These are phyloP conservation scores for Geotrichum phurueaensis DNA, from an alignment of 1,139 yeast genomes.

Conservation along the genomic window DNA sequence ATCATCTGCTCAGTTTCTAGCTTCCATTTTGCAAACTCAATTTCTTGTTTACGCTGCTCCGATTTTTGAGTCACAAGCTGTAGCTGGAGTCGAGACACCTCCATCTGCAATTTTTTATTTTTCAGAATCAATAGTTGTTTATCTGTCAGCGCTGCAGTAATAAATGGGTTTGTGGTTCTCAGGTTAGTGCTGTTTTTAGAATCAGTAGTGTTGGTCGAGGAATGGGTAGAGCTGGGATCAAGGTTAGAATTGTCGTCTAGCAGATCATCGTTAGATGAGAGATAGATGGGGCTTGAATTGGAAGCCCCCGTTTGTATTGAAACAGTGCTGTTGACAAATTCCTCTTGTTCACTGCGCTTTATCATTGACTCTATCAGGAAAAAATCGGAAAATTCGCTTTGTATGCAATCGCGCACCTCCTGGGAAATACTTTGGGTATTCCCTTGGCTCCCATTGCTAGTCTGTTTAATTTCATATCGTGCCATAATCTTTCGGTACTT, in stretches of 20 bases:
- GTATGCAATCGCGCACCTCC: neutral
- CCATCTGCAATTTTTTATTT: slow-evolving; percentile 8
- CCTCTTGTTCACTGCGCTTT: neutral
- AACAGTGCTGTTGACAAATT: neutral
- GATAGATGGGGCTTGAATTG: neutral
- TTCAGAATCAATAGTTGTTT: slow-evolving; percentile 4
- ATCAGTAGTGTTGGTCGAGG: neutral
- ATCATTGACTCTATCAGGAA: slow-evolving; percentile 10
- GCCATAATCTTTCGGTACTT: slow-evolving; percentile 12
- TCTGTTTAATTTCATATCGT: neutral
- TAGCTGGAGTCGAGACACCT: slow-evolving; percentile 8
- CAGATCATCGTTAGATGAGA: neutral
- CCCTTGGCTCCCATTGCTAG: neutral
- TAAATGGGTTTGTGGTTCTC: neutral
- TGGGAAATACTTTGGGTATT: neutral
- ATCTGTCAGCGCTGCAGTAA: neutral
- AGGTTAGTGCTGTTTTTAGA: neutral
- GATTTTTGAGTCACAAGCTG: neutral
- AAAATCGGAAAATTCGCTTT: slow-evolving; percentile 12
- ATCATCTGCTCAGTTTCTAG: neutral
- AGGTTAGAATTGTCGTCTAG: neutral
- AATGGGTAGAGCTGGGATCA: neutral
- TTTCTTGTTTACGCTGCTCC: neutral
- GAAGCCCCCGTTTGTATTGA: neutral
- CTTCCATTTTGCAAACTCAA: neutral